Percentiles rank a stretch among this genome's conserved stretches.
These are phyloP conservation scores for Articulospora tetracladia DNA, from an alignment of 495 filamentous ascomycete species.

Conservation along the genomic window DNA sequence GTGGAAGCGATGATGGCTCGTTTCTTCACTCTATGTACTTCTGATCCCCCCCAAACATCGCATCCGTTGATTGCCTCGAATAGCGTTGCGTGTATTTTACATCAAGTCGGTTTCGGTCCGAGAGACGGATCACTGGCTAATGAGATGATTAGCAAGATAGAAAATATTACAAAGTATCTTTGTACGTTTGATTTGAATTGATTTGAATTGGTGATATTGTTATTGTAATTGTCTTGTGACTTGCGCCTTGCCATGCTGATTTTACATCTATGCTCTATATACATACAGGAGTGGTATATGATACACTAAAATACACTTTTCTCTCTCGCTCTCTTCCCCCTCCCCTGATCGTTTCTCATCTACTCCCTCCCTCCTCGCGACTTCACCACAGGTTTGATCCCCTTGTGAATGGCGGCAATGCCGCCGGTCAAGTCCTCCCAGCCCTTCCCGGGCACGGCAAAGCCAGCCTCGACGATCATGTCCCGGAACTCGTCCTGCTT, in stretches of 20 bases:
- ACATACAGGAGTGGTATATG: background rate
- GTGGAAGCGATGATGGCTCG: slow-evolving; percentile 26
- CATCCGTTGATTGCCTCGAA: slow-evolving; percentile 21
- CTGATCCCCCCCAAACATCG: slow-evolving; percentile 22
- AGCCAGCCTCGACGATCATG: slow-evolving; percentile 89
- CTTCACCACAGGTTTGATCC: slow-evolving; percentile 66
- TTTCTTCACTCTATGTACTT: slow-evolving; percentile 24
- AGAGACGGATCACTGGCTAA: slow-evolving; percentile 20
- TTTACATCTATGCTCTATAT: background rate
- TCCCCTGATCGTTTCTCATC: too few species aligned
- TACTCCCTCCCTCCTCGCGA: too few species aligned
- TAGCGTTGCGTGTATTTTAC: slow-evolving; percentile 32
- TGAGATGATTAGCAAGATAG: slow-evolving; percentile 21
- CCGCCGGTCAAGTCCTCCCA: slow-evolving; percentile 88
- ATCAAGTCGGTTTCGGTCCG: slow-evolving; percentile 6
- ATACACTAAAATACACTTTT: background rate
- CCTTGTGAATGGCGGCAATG: slow-evolving; percentile 94
- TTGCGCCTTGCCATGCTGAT: background rate
- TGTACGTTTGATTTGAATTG: slow-evolving; percentile 2
- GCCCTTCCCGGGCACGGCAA: slow-evolving; percentile 74
- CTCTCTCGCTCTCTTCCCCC: too few species aligned
- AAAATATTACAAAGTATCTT: slow-evolving; percentile 25
- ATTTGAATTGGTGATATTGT: background rate
- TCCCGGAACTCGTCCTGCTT: slow-evolving; percentile 74
- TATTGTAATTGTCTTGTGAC: background rate